phyloP scores from a whole-genome alignment of 306 rosid species.

The Argentina anserina region DNA sequence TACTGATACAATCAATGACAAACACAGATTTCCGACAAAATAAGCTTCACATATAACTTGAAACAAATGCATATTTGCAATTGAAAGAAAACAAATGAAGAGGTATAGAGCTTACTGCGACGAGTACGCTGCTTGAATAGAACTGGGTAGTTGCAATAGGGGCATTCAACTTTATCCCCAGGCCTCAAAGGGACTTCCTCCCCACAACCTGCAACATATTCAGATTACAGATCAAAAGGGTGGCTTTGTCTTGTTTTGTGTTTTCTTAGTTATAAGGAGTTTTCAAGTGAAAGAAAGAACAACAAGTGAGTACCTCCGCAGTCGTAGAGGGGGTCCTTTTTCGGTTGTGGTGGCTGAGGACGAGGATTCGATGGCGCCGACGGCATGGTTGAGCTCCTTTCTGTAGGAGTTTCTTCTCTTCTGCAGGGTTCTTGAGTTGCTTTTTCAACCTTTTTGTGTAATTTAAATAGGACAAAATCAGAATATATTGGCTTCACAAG shows the following conservation, averaged over 20 bases:
- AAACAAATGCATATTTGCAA: neutral
- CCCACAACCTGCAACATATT: constrained; percentile 7
- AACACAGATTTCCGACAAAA: neutral
- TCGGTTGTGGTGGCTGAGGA: neutral
- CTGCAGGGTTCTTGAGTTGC: neutral
- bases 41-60: neutral
- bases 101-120: constrained; percentile 4
- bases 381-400: neutral
- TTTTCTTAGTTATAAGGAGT: too few relatives aligned
- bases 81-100: neutral
- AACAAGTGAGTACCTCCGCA: neutral
- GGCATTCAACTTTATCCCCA: neutral
- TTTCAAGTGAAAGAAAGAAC: neutral
- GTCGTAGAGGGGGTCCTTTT: neutral
- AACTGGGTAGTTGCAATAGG: neutral
- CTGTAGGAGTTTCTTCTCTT: neutral
- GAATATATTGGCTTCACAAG: too few relatives aligned
- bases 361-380: constrained; percentile 3
- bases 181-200: neutral
- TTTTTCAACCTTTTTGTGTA: too few relatives aligned
- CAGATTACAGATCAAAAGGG: neutral
- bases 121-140: constrained; percentile 13
- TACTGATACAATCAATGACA: neutral
- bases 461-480: too few relatives aligned
- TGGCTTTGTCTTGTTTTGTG: neutral